Evolutionary conservation across 1,284 basidiomycete genomes (phyloP).

Genomic region (Sparassis latifolia): DNA sequence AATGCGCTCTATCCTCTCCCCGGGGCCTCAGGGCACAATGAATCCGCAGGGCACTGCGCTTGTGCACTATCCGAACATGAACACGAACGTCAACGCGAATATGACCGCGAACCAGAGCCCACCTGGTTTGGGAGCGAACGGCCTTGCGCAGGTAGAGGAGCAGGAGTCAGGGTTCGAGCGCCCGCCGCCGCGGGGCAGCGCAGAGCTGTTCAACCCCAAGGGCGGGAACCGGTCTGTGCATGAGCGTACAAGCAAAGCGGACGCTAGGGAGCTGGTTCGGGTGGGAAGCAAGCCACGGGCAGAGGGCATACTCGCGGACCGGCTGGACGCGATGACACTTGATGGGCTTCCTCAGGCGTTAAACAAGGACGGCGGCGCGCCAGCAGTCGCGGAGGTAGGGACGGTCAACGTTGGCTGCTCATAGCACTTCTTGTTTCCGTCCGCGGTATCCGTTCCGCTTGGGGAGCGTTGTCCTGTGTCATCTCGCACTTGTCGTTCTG

Average conservation of each 20-base stretch:
- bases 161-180: conserved; percentile 43
- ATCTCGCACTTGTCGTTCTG: background rate
- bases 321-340: conserved; percentile 14
- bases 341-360: conserved; percentile 4
- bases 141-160: conserved; percentile 38
- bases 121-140: conserved; percentile 11
- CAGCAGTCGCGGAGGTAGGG: background rate
- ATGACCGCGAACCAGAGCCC: conserved; percentile 4
- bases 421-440: background rate
- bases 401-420: conserved; percentile 1
- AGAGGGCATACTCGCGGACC: conserved; percentile 13
- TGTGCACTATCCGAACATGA: conserved; percentile 31
- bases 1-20: conserved; percentile 46
- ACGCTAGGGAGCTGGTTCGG: conserved; percentile 2
- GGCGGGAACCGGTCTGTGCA: conserved; percentile 3
- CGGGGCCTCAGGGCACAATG: conserved; percentile 23
- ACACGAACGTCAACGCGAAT: background rate
- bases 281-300: background rate
- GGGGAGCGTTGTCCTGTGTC: no score
- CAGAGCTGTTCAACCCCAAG: conserved; percentile 55
- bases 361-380: background rate
- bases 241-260: background rate
- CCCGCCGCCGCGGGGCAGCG: conserved; percentile 38
- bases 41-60: conserved; percentile 24
- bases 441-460: background rate